Evolutionary conservation across 805 yeast genomes (phyloP).

Genomic region (Brettanomyces naardenensis): DNA sequence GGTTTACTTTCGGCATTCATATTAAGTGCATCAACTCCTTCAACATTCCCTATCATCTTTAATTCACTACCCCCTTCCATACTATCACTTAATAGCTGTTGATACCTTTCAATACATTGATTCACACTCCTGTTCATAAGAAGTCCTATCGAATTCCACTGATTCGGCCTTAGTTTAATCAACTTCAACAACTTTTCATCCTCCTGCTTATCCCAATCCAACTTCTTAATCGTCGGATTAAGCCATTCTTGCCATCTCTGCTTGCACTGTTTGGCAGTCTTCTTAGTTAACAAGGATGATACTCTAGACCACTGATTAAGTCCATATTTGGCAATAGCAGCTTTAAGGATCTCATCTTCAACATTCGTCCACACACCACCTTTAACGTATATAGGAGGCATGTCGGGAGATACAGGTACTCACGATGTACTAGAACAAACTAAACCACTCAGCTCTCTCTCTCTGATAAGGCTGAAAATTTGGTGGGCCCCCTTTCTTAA

Average conservation of each 20-base stretch:
- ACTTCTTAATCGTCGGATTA: slow-evolving; percentile 59
- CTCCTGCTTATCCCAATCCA: slow-evolving; percentile 67
- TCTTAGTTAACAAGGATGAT: slow-evolving; percentile 74
- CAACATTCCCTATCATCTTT: slow-evolving; percentile 15
- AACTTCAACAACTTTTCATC: slow-evolving; percentile 64
- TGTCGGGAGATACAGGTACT: slow-evolving; percentile 12
- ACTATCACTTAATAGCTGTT: slow-evolving; percentile 51
- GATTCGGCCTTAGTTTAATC: slow-evolving; percentile 74
- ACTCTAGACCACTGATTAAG: slow-evolving; percentile 92
- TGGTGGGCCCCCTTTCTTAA: too few species aligned
- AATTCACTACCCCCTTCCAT: slow-evolving; percentile 20
- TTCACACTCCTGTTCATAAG: slow-evolving; percentile 78
- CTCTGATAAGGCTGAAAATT: too few species aligned
- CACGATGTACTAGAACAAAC: too few species aligned
- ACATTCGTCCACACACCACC: slow-evolving; percentile 89
- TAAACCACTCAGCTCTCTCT: too few species aligned
- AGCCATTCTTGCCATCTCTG: slow-evolving; percentile 89
- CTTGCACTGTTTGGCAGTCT: slow-evolving; percentile 86
- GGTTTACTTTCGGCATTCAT: slow-evolving; percentile 69
- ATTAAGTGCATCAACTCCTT: slow-evolving; percentile 47
- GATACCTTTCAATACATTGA: slow-evolving; percentile 81
- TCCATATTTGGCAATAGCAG: slow-evolving; percentile 91
- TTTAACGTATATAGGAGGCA: slow-evolving; percentile 64
- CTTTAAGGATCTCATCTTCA: slow-evolving; percentile 79
- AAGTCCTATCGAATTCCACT: slow-evolving; percentile 89